phyloP scores from a whole-genome alignment of 257 asterid species.

The Ocimum tenuiflorum region DNA sequence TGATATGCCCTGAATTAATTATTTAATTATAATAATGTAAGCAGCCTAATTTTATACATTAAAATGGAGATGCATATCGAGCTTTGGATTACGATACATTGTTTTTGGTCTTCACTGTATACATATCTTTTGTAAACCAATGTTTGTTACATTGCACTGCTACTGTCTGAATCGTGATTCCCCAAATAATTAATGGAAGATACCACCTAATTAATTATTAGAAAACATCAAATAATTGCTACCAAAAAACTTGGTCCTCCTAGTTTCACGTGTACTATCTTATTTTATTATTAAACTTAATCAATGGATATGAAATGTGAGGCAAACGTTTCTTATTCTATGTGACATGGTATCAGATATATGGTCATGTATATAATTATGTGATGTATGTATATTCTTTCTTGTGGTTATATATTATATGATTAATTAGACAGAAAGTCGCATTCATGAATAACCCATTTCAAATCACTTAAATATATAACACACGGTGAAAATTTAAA shows the following conservation, averaged over 20 bases:
- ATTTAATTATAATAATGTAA: neutral
- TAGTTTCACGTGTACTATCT: conserved; percentile 41
- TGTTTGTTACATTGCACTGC: conserved; percentile 32
- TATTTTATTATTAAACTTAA: conserved; percentile 18
- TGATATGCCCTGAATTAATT: neutral
- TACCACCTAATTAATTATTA: conserved; percentile 9
- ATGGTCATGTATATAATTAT: no score
- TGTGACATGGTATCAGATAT: neutral
- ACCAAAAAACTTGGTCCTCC: conserved; percentile 41
- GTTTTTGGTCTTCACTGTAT: conserved; percentile 33
- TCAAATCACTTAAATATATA: no score
- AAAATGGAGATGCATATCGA: conserved; percentile 40
- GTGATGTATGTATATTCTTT: no score
- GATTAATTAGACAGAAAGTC: no score
- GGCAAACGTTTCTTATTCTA: neutral
- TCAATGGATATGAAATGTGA: conserved; percentile 11
- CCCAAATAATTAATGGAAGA: neutral
- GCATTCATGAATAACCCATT: no score
- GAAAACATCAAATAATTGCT: conserved; percentile 20
- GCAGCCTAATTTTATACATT: neutral
- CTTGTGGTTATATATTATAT: no score
- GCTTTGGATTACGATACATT: conserved; percentile 44
- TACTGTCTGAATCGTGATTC: conserved; percentile 14
- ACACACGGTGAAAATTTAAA: no score
- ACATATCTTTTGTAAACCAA: conserved; percentile 5